Conservation (phyloP, 2,329 filamentous ascomycete species). For the Endocalyx cinctus region DNA sequence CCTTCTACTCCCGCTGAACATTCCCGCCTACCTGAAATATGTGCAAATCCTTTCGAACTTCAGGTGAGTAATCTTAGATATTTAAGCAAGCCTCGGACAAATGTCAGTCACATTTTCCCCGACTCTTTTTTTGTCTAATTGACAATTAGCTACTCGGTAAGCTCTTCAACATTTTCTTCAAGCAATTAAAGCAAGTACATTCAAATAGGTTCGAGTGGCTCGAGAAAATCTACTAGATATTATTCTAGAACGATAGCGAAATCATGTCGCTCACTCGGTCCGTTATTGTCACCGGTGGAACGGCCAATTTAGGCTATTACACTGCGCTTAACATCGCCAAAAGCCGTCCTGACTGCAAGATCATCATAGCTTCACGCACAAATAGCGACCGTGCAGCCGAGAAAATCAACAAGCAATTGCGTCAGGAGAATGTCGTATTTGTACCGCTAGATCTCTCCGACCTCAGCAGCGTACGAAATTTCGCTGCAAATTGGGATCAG, state of each 20-base stretch:
- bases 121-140: no score
- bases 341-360: conserved; percentile 32
- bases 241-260: not conserved
- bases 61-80: no score
- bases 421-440: conserved; percentile 36
- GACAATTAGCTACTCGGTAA: no score
- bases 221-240: no score
- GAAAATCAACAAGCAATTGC: conserved; percentile 36
- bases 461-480: conserved; percentile 34
- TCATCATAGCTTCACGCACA: conserved; percentile 40
- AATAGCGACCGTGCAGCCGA: conserved; percentile 36
- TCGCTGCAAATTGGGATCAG: conserved; percentile 30
- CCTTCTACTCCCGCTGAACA: no score
- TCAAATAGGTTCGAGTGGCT: no score
- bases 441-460: conserved; percentile 39
- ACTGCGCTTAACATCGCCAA: conserved; percentile 35
- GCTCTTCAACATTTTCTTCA: no score
- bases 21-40: no score
- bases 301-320: conserved; percentile 38
- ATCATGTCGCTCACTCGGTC: conserved; percentile 15
- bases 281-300: conserved; percentile 43
- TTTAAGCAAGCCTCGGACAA: no score
- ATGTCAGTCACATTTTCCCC: no score
- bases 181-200: no score
- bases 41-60: no score